Conservation (phyloP, 1,284 basidiomycete genomes). For the Melampsora larici-populina region DNA sequence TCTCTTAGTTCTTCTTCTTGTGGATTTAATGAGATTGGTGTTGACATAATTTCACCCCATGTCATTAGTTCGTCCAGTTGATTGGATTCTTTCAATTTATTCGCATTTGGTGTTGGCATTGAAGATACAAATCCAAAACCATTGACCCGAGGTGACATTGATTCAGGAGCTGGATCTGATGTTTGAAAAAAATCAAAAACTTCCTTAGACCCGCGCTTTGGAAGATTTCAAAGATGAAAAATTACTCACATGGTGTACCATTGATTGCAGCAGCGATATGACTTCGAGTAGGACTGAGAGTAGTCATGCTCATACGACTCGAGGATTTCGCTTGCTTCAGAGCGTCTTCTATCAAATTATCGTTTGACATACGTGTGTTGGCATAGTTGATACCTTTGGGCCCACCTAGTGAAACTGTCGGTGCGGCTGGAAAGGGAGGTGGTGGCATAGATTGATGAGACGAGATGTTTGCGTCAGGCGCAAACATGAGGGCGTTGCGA, state of each 20-base stretch:
- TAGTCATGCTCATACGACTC: constrained; percentile 50
- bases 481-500: constrained; percentile 90
- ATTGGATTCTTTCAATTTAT: constrained; percentile 65
- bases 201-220: constrained; percentile 56
- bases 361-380: constrained; percentile 67
- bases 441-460: constrained; percentile 21
- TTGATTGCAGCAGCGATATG: constrained; percentile 81
- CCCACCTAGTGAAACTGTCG: constrained; percentile 56
- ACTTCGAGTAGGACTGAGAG: constrained; percentile 80
- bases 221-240: constrained; percentile 43
- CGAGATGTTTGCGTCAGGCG: constrained; percentile 79
- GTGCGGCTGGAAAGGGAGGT: constrained; percentile 50
- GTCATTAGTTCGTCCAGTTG: constrained; percentile 86
- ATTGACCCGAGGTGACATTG: constrained; percentile 58
- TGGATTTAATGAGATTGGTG: constrained; percentile 67
- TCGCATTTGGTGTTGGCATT: constrained; percentile 77
- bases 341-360: constrained; percentile 61
- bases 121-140: constrained; percentile 72
- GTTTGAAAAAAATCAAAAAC: neutral
- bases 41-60: constrained; percentile 81
- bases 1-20: constrained; percentile 31
- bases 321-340: constrained; percentile 56
- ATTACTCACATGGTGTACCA: constrained; percentile 60
- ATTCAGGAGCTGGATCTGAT: constrained; percentile 44
- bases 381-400: constrained; percentile 69